Evolutionary conservation across 495 filamentous ascomycete genomes (phyloP).

Genomic region (Penicillium odoratum): DNA sequence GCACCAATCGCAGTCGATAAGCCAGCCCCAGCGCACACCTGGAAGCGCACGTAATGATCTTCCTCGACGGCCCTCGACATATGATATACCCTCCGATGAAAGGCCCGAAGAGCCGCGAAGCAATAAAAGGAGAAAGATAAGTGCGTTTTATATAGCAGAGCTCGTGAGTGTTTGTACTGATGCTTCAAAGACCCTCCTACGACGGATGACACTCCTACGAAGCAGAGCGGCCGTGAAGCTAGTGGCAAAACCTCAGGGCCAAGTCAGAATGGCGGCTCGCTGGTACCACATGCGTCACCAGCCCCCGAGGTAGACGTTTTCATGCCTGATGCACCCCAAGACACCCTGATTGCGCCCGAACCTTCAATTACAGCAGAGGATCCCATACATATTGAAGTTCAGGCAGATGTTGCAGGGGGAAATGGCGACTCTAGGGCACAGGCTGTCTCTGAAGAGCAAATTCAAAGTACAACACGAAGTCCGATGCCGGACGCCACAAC

Average conservation of each 20-base stretch:
- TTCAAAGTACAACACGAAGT: background rate
- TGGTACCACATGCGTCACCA: background rate
- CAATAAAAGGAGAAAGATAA: slow-evolving; percentile 24
- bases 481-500: background rate
- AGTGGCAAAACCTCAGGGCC: slow-evolving; percentile 1
- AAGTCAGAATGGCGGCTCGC: slow-evolving; percentile 12
- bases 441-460: background rate
- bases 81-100: slow-evolving; percentile 29
- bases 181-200: slow-evolving; percentile 18
- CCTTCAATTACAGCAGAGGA: background rate
- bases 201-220: slow-evolving; percentile 5
- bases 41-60: slow-evolving; percentile 28
- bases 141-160: slow-evolving; percentile 12
- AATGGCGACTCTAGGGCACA: slow-evolving; percentile 2
- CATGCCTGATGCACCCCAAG: background rate
- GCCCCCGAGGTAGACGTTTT: background rate
- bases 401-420: background rate
- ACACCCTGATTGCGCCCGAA: background rate
- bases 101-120: slow-evolving; percentile 17
- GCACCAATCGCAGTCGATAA: slow-evolving; percentile 9
- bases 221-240: slow-evolving; percentile 5
- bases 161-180: slow-evolving; percentile 9
- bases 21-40: slow-evolving; percentile 17
- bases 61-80: slow-evolving; percentile 27
- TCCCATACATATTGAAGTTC: background rate